Base-by-base conservation (phyloP, 2,329 filamentous ascomycete genomes). In the Ceratocystis papillata region DNA sequence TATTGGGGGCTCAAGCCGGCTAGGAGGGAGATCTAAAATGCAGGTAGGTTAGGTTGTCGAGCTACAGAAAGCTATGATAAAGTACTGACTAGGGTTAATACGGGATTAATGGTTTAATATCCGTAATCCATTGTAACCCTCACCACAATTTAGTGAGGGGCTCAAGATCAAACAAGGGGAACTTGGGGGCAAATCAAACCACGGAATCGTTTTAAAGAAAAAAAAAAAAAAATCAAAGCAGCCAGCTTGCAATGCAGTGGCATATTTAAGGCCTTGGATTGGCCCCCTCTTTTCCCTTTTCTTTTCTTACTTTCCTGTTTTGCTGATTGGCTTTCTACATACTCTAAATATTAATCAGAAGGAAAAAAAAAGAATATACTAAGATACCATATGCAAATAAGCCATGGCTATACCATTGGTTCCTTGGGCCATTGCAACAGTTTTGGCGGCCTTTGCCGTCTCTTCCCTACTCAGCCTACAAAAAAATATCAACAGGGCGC, bases 401-500 rank as follows among this genome's bases (percentile, higher is more conserved):
- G 30, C 5, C 30, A 60, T 59, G 41, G 28, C 20, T 20, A 37
- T 30, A 1, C 12, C 41, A 4, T 44, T 48, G 37, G 55, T 66
- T 12, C 53, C 67, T 62, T 67, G 76, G 41, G 70, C 77, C 37
- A 63, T 74, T 15, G 74, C 71, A 64, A 73, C 73, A 4, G 70
- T 72, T n/a, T 50, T 76, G 50, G 73, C 70, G 28, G 79, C 77
- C 65, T 69, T 68, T 46, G 62, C 74, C 22, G 76, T 74, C 69
- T 70, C 69, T 5, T 70, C 71, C 37, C 53, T 75, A 44, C 70
- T 72, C 1, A 74, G 75, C n/a, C 70, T 82, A 60, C 72, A 70
- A 50, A 72, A 70, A 63, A 82, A 83, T 68, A 78, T 84, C 63
- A 75, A 73, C 8, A 76, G 76, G 41, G 82, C 82, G 2, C 81